Evolutionary conservation across 257 asterid species (phyloP).

Genomic region (Solanum lignicaule): DNA sequence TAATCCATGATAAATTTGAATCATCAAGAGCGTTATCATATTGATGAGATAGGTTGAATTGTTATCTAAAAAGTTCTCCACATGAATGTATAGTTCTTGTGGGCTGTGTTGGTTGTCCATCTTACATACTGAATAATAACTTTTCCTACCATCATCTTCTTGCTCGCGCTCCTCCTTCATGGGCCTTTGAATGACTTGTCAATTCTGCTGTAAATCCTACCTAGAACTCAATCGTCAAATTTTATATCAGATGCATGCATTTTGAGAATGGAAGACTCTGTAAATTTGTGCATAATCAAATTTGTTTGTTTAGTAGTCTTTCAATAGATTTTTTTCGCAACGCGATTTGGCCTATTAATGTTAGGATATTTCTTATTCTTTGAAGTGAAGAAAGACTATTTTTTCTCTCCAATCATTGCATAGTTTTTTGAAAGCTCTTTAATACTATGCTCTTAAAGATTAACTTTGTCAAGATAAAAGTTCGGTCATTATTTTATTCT

Average conservation of each 20-base stretch:
- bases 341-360: background rate
- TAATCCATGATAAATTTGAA: background rate
- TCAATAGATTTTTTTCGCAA: background rate
- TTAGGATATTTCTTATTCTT: background rate
- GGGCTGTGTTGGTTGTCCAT: background rate
- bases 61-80: background rate
- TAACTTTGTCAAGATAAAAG: too few relatives aligned
- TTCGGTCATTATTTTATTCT: too few relatives aligned
- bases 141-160: background rate
- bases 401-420: too few relatives aligned
- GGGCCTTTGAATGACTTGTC: background rate
- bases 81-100: background rate
- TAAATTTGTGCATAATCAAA: background rate
- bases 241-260: background rate
- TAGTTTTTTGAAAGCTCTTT: too few relatives aligned
- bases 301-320: too few relatives aligned
- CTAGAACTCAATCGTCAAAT: conserved; percentile 10
- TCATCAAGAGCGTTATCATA: background rate
- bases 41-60: background rate
- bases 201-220: background rate
- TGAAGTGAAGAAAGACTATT: too few relatives aligned
- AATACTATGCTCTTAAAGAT: too few relatives aligned
- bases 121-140: background rate
- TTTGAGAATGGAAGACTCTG: background rate
- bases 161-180: background rate